Evolutionary conservation across 441 rosid genomes (phyloP).

Genomic region (Capsella rubella): DNA sequence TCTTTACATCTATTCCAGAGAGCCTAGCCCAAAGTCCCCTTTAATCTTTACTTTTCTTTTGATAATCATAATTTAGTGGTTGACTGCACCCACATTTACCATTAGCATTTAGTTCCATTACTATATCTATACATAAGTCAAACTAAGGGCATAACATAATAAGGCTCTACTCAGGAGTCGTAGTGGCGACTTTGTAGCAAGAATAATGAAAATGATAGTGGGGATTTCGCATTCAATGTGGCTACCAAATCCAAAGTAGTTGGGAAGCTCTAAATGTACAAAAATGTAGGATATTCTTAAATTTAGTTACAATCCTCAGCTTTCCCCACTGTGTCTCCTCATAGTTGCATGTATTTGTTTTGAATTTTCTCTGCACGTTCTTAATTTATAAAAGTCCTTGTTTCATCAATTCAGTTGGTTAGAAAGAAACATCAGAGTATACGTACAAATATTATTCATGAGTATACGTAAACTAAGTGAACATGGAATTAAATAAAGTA

Average conservation of each 20-base stretch:
- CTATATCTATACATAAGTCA: too few species aligned
- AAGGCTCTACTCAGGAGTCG: too few species aligned
- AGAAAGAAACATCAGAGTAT: background rate
- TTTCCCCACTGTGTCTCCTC: slow-evolving; percentile 20
- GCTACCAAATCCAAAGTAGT: slow-evolving; percentile 39
- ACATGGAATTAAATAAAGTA: slow-evolving; percentile 33
- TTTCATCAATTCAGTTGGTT: background rate
- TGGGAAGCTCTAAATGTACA: slow-evolving; percentile 34
- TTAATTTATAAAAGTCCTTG: background rate
- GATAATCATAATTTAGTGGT: too few species aligned
- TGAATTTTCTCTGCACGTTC: slow-evolving; percentile 8
- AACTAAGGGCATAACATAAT: too few species aligned
- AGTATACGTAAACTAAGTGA: slow-evolving; percentile 5
- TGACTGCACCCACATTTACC: too few species aligned
- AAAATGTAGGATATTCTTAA: slow-evolving; percentile 21
- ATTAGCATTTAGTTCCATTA: too few species aligned
- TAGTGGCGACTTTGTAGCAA: too few species aligned
- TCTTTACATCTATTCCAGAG: too few species aligned
- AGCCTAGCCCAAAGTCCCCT: too few species aligned
- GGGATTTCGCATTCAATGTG: slow-evolving; percentile 32
- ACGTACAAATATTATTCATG: slow-evolving; percentile 5
- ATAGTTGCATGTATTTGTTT: slow-evolving; percentile 15
- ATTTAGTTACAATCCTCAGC: slow-evolving; percentile 9
- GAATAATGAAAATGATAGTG: slow-evolving; percentile 31
- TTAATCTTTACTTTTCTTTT: too few species aligned